Conservation (phyloP, 495 filamentous ascomycete genomes). For the Tuber umbilicatum region DNA sequence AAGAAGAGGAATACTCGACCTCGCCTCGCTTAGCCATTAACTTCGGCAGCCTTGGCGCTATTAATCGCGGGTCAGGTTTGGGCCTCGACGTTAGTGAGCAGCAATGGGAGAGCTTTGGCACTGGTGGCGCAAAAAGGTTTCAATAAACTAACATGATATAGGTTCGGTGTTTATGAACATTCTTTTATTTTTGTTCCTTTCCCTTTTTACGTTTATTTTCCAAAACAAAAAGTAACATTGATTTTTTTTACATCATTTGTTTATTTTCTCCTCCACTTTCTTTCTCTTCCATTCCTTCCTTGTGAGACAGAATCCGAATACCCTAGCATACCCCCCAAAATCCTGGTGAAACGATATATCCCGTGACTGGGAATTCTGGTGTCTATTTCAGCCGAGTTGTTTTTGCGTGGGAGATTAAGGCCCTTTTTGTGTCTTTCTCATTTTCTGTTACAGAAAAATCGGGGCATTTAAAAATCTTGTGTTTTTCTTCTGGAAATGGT, state of each 20-base stretch:
- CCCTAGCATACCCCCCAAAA: background rate
- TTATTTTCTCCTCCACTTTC: background rate
- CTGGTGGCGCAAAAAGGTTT: background rate
- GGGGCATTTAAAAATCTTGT: slow-evolving; percentile 5
- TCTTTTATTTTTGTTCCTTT: background rate
- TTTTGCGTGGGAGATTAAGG: background rate
- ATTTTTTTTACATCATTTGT: background rate
- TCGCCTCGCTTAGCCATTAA: slow-evolving; percentile 22
- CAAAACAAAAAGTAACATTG: background rate
- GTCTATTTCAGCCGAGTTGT: background rate
- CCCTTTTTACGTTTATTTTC: background rate
- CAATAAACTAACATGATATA: background rate
- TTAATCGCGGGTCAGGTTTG: slow-evolving; percentile 29
- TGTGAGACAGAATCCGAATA: background rate
- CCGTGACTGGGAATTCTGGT: background rate
- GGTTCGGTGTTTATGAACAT: background rate
- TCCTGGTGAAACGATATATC: background rate
- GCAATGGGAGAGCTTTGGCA: slow-evolving; percentile 32
- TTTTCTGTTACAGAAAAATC: background rate
- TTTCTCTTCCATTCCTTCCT: background rate
- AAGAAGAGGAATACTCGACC: slow-evolving; percentile 38
- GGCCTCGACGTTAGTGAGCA: slow-evolving; percentile 35
- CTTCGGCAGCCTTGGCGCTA: slow-evolving; percentile 25
- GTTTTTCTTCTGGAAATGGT: slow-evolving; percentile 5
- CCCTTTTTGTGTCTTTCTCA: background rate